Percentiles rank a stretch among this genome's conserved stretches.
Evolutionary conservation across 1,284 basidiomycete species (phyloP).

Genomic region (Irpex sp.): DNA sequence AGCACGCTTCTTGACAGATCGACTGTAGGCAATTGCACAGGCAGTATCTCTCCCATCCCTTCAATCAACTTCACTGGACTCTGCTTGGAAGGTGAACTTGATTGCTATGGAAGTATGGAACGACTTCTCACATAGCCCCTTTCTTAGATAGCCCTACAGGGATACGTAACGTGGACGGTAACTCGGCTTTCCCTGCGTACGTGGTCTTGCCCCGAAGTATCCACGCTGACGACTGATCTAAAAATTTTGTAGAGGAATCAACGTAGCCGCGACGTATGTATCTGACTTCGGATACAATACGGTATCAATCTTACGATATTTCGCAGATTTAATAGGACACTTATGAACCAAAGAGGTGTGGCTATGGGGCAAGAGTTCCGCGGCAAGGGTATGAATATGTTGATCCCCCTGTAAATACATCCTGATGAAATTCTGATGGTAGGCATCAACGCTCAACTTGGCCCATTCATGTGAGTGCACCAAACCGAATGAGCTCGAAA

Average conservation of each 20-base stretch:
- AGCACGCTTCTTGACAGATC: not conserved
- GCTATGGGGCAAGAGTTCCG: slow-evolving; percentile 67
- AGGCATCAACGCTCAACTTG: slow-evolving; percentile 52
- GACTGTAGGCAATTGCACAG: slow-evolving; percentile 49
- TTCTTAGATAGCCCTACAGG: slow-evolving; percentile 49
- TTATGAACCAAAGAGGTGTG: slow-evolving; percentile 56
- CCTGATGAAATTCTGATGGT: not conserved
- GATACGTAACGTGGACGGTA: slow-evolving; percentile 58
- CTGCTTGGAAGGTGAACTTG: slow-evolving; percentile 52
- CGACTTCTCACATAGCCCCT: not conserved
- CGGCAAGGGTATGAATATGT: slow-evolving; percentile 50
- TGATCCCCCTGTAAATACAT: not conserved
- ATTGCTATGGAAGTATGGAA: slow-evolving; percentile 2
- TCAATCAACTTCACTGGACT: slow-evolving; percentile 62
- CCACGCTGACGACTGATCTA: not conserved
- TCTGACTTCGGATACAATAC: slow-evolving; percentile 37
- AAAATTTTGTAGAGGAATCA: slow-evolving; percentile 48
- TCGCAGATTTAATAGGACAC: slow-evolving; percentile 54
- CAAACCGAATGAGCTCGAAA: slow-evolving; percentile 1
- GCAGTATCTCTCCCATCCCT: slow-evolving; percentile 57
- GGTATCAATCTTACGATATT: slow-evolving; percentile 23
- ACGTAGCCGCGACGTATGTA: slow-evolving; percentile 59
- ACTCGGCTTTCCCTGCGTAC: slow-evolving; percentile 66
- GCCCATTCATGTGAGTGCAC: slow-evolving; percentile 42
- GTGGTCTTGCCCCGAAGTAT: slow-evolving; percentile 11